Base-by-base conservation (phyloP, 164 flowering plant species). In the Nymphaea thermarum region DNA sequence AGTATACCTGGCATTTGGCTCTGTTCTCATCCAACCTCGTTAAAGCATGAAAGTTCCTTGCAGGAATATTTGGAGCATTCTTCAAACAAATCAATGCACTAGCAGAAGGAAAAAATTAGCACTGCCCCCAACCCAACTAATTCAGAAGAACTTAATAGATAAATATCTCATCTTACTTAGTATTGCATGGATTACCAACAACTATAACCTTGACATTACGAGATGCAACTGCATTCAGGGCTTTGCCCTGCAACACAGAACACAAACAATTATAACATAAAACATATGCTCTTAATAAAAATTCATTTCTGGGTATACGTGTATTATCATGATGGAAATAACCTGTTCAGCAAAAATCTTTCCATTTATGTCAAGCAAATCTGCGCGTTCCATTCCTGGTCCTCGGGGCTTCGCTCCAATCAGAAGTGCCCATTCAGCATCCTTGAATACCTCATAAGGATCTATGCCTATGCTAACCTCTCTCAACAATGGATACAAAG, bases 401-500 rank as follows among this genome's bases (percentile, higher is more conserved):
- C 99, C 99, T 69, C 99, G 90, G 69, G 99, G 99, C 81, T 88
- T 94, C 57, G 99, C 99, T 67, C 99, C 97, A 73, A 94, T 91
- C 63, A 94, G 71, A 76, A 94, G 87, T 65, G 96, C 96, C 99
- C 97, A 94, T 70, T 90, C 93, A 12, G 75, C 99, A 82, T 86
- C 97, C 72, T 83, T 84, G 75, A 89, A 94, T 44, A 94, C 86
- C 25, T 94, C 99, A 76, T 91, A 88, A 7, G 99, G 89, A 76
- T 90, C 80, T 65, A 87, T 90, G 65, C 99, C 86, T 16, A 94
- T 91, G 18, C 82, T 83, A 65, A 94, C 99, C 73, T 90, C 92
- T 76, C 99, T 86, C 79, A 94, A 69, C 73, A 94, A 80, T 17
- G 99, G 99, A 75, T 74, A 94, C 67, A 94, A 80, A 60, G 96